phyloP scores from a whole-genome alignment of 1,139 yeast species.

The Hansenula lynferdii region DNA sequence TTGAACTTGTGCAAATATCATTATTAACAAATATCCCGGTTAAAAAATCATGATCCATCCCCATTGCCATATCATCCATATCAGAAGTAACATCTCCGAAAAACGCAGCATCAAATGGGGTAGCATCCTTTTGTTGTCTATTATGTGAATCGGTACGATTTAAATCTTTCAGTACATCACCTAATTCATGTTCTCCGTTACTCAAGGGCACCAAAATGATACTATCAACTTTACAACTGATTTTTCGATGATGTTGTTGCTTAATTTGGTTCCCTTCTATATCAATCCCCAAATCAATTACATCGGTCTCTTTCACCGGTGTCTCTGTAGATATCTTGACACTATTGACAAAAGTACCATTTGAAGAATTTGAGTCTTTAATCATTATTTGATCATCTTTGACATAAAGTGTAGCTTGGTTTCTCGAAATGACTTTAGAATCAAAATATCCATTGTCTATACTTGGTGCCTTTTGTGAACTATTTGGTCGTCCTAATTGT shows the following conservation, averaged over 20 bases:
- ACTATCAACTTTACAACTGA: slow-evolving; percentile 74
- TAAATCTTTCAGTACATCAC: slow-evolving; percentile 13
- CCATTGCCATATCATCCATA: slow-evolving; percentile 56
- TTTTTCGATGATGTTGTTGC: slow-evolving; percentile 63
- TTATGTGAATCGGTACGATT: slow-evolving; percentile 7
- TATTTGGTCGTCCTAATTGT: slow-evolving; percentile 82
- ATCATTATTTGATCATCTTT: slow-evolving; percentile 64
- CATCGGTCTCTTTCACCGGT: slow-evolving; percentile 70
- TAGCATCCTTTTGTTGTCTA: slow-evolving; percentile 5
- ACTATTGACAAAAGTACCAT: slow-evolving; percentile 90
- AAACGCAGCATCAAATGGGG: slow-evolving; percentile 64
- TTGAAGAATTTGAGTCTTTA: slow-evolving; percentile 84
- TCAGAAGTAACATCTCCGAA: slow-evolving; percentile 69
- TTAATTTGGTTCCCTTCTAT: slow-evolving; percentile 64
- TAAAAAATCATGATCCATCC: slow-evolving; percentile 48
- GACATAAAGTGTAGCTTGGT: slow-evolving; percentile 87
- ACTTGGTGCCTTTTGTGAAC: slow-evolving; percentile 67
- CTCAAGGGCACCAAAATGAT: slow-evolving; percentile 50
- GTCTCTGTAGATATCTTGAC: slow-evolving; percentile 57
- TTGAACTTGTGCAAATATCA: slow-evolving; percentile 50
- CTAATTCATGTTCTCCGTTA: slow-evolving; percentile 12
- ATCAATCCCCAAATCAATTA: slow-evolving; percentile 86
- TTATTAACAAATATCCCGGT: slow-evolving; percentile 64
- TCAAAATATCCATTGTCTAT: slow-evolving; percentile 91
- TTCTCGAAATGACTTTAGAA: slow-evolving; percentile 86